Base-by-base conservation (phyloP, 1,284 basidiomycete species). In the Vanrija sp. region DNA sequence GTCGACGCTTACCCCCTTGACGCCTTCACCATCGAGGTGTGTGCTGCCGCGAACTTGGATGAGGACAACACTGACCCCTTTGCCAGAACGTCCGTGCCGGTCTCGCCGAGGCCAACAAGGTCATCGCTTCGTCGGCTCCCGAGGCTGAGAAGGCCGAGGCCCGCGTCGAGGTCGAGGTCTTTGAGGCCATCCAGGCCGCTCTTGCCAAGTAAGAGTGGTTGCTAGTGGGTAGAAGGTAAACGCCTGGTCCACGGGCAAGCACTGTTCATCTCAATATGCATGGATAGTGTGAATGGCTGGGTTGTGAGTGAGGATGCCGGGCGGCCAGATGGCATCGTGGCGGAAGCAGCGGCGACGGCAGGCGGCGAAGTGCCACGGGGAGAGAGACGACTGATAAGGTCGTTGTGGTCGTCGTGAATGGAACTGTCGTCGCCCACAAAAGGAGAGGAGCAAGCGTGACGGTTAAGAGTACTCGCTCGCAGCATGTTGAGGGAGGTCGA, bases 1-100 rank as follows among this genome's bases (percentile, higher is more conserved):
- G 87, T 98, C 51, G 96, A 98, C 82, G 96, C 89, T 59, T 95
- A 93, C 67, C 86, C 90, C 43, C 80, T 99, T 35, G 93, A 96
- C 59, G 81, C 86, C 51, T 98, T 77, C 69, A 74, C 75, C 38
- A 50, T 65, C 22, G 73, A 76, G 64, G 73, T 73, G 38, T 46
- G 69, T 61, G 3, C 19, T 9, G 15, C 4, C n/a, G 37, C 3
- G 37, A 15, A n/a, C 4, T 5, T 25, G 24, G 12, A 31, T 31
- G 9, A 31, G 12, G 9, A 9, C 12, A 9, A 7, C 19, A 20
- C 18, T 45, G 7, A 18, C 24, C 36, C 4, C 35, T 18, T 27
- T 18, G 5, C 18, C 65, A 97, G 94, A 89, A 89, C 65, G 83
- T 98, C 66, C 89, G 92, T 64, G 79, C 86, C 37, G 92, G 90